Evolutionary conservation across 2,329 filamentous ascomycete genomes (phyloP).

Genomic region (Colletotrichum lupini): DNA sequence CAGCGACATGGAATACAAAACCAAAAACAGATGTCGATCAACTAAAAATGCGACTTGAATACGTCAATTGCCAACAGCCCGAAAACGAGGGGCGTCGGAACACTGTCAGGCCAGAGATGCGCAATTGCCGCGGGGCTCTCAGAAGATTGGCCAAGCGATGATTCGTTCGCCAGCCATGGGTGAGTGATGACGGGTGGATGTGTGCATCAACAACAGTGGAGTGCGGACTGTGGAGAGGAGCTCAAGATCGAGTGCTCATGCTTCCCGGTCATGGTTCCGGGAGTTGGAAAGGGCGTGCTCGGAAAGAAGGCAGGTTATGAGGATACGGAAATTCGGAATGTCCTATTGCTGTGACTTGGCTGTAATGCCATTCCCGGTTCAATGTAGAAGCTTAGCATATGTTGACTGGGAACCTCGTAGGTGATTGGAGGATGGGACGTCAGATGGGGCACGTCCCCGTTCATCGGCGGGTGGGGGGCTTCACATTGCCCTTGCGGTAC

Average conservation of each 20-base stretch:
- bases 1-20: too few species aligned
- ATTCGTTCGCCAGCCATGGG: constrained; percentile 1
- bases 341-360: not conserved
- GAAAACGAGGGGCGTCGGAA: constrained; percentile 4
- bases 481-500: not conserved
- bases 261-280: not conserved
- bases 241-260: not conserved
- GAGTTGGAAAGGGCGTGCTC: constrained; percentile 1
- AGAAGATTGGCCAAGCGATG: not conserved
- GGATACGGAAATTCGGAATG: not conserved
- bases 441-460: constrained; percentile 6
- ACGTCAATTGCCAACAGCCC: constrained; percentile 23
- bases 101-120: constrained; percentile 22
- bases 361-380: not conserved
- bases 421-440: constrained; percentile 6
- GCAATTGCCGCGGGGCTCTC: constrained; percentile 26
- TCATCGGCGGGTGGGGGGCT: constrained; percentile 24
- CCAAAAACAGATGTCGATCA: constrained; percentile 14
- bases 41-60: constrained; percentile 14
- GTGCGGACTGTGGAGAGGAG: not conserved
- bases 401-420: not conserved
- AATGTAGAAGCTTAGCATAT: constrained; percentile 28
- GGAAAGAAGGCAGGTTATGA: constrained; percentile 15
- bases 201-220: not conserved
- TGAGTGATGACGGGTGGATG: constrained; percentile 18